phyloP scores from a whole-genome alignment of 1,139 yeast species.

The Candida tropicalis region DNA sequence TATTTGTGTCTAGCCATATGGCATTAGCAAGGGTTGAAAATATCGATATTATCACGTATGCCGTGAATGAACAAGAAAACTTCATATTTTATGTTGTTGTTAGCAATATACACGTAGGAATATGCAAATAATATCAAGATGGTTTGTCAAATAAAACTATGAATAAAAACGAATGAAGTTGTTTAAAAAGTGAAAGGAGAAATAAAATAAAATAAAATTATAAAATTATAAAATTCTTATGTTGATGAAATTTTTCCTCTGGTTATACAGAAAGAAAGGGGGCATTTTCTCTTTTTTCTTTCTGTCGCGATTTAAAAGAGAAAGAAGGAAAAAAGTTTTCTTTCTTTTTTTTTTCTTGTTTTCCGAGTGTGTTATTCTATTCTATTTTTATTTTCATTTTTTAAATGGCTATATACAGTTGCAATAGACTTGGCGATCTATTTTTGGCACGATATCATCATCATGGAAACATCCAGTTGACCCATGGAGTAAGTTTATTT shows the following conservation, averaged over 20 bases:
- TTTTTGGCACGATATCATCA: neutral
- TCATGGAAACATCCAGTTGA: no score
- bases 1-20: constrained; percentile 39
- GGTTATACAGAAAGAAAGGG: neutral
- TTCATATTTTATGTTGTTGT: constrained; percentile 1
- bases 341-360: neutral
- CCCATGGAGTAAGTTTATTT: no score
- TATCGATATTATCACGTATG: constrained; percentile 6
- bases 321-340: neutral
- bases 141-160: no score
- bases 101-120: neutral
- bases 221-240: neutral
- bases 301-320: neutral
- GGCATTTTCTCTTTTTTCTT: neutral
- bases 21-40: constrained; percentile 18
- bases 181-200: neutral
- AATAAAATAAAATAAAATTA: neutral
- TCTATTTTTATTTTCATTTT: no score
- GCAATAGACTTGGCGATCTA: constrained; percentile 2
- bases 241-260: no score
- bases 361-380: no score
- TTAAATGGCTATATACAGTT: no score
- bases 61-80: constrained; percentile 4
- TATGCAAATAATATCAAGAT: no score
- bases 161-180: neutral